phyloP scores from a whole-genome alignment of 805 yeast genomes.

The Kodamaea kaohsiungensis region DNA sequence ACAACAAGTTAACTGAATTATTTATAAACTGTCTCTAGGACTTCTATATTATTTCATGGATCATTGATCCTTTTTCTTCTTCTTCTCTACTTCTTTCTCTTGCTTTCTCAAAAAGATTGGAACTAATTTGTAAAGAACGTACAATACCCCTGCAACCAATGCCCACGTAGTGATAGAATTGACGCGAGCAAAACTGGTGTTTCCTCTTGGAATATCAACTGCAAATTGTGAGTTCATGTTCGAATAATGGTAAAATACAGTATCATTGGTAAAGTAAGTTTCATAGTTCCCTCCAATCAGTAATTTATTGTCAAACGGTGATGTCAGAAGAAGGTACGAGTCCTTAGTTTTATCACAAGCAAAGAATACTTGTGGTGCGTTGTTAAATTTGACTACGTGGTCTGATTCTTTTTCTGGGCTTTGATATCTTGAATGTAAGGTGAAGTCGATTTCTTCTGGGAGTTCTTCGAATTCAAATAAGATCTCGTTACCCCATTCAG shows the following conservation, averaged over 20 bases:
- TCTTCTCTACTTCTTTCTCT: not conserved
- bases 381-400: not conserved
- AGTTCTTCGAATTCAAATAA: conserved; percentile 26
- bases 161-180: conserved; percentile 8
- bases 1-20: no score
- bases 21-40: no score
- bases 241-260: conserved; percentile 37
- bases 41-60: not conserved
- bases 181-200: conserved; percentile 7
- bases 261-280: conserved; percentile 38
- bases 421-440: conserved; percentile 44
- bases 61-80: not conserved
- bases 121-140: conserved; percentile 8
- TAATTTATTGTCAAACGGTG: conserved; percentile 37
- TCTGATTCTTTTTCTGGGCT: conserved; percentile 19
- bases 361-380: conserved; percentile 31
- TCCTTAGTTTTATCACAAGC: conserved; percentile 37
- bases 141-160: conserved; percentile 11
- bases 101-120: not conserved
- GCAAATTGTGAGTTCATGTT: not conserved
- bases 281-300: conserved; percentile 36
- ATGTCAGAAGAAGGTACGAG: conserved; percentile 26
- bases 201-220: conserved; percentile 14
- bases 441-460: conserved; percentile 22
- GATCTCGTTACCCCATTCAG: conserved; percentile 43